Conservation (phyloP, 148 eudicot species). For the Mesembryanthemum crystallinum region DNA sequence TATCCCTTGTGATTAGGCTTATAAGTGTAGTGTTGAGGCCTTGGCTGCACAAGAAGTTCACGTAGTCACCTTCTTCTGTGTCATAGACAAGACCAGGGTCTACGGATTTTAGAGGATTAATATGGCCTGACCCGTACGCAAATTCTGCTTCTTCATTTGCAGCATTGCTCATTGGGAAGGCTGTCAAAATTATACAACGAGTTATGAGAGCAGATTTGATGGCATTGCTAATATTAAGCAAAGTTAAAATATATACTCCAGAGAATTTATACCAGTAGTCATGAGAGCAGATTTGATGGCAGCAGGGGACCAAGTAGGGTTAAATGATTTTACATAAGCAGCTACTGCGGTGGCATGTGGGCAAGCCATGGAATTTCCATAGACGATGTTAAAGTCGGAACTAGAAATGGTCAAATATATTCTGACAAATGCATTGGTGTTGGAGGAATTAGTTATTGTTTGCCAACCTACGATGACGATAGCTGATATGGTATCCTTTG, state of each 20-base stretch:
- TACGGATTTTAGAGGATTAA: constrained; percentile 36
- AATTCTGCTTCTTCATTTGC: constrained; percentile 35
- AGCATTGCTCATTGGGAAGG: constrained; percentile 28
- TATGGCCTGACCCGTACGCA: constrained; percentile 48
- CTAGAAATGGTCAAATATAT: too few relatives aligned
- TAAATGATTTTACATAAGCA: constrained; percentile 39
- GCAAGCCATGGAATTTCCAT: constrained; percentile 58
- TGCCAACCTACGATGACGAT: not conserved
- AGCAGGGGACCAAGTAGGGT: constrained; percentile 56
- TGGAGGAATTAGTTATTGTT: constrained; percentile 14
- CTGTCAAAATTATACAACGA: too few relatives aligned
- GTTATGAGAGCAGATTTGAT: too few relatives aligned
- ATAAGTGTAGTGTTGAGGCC: constrained; percentile 12
- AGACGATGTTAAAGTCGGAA: constrained; percentile 18
- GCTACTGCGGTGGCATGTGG: constrained; percentile 57
- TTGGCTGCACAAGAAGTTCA: constrained; percentile 27
- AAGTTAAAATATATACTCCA: too few relatives aligned
- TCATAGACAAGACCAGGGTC: constrained; percentile 50
- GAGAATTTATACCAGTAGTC: constrained; percentile 42
- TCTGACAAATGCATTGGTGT: too few relatives aligned
- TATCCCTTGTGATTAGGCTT: constrained; percentile 23
- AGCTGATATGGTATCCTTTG: not conserved
- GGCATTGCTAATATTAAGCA: too few relatives aligned
- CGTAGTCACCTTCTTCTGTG: constrained; percentile 28
- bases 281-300: constrained; percentile 57